These are phyloP conservation scores for Asterionellopsis glacialis DNA, from an alignment of 108 stramenopile species.

Conservation along the genomic window DNA sequence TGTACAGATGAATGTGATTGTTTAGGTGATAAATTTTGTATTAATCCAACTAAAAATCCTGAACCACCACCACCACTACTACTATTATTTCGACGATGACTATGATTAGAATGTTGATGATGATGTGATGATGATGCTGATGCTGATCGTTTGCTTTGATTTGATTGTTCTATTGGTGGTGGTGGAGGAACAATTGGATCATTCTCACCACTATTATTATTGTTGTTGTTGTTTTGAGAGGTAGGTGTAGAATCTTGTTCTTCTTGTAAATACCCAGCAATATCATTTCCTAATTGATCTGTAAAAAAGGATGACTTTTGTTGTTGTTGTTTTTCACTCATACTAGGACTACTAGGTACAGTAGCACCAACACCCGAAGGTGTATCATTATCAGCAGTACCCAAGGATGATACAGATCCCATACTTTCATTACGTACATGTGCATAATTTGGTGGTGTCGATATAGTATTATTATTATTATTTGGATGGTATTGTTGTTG, in stretches of 20 bases:
- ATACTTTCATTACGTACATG: constrained; percentile 10
- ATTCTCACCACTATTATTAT: not conserved
- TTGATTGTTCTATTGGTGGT: constrained; percentile 4
- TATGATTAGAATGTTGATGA: not conserved
- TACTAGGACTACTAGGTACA: not conserved
- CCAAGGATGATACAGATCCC: constrained; percentile 35
- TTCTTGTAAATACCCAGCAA: not conserved
- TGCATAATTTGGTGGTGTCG: constrained; percentile 8
- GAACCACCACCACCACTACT: constrained; percentile 13
- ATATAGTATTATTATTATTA: not conserved
- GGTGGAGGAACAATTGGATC: not conserved
- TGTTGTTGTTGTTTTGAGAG: not conserved
- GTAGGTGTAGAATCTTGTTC: not conserved
- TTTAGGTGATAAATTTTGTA: not conserved
- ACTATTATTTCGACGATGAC: constrained; percentile 13
- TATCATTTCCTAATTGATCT: not conserved
- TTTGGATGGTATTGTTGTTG: not conserved
- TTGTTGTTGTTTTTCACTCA: not conserved
- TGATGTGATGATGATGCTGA: not conserved
- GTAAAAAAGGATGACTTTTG: not conserved
- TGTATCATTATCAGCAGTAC: constrained; percentile 7
- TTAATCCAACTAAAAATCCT: constrained; percentile 10
- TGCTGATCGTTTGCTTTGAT: constrained; percentile 3
- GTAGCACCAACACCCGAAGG: too few species aligned
- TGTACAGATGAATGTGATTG: constrained; percentile 8